A percentile compares a stretch with the other conserved stretches of the same genome.
phyloP scores from a whole-genome alignment of 108 stramenopile species.

The Nitzschia palea region DNA sequence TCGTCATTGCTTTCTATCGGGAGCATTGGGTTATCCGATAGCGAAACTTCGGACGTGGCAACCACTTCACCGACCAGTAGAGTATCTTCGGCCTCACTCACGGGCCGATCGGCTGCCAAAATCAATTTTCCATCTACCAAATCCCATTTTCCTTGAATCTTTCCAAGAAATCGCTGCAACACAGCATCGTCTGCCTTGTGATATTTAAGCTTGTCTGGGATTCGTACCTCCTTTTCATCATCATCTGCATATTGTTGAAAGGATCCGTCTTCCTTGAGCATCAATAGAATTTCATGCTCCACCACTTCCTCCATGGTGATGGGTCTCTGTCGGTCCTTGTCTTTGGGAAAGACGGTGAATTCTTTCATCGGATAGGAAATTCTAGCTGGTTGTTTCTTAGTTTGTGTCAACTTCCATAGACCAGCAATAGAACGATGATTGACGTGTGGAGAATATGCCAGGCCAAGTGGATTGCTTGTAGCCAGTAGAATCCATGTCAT shows the following conservation, averaged over 20 bases:
- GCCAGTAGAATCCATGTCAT: no score
- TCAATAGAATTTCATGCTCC: conserved; percentile 66
- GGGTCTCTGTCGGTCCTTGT: conserved; percentile 25
- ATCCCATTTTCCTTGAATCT: conserved; percentile 71
- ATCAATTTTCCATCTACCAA: conserved; percentile 75
- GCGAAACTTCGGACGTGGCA: conserved; percentile 43
- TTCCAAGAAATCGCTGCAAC: conserved; percentile 37
- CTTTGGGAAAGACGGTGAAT: conserved; percentile 73
- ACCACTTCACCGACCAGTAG: conserved; percentile 69
- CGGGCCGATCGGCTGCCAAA: conserved; percentile 75
- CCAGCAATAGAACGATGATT: conserved; percentile 70
- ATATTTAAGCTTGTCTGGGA: conserved; percentile 25
- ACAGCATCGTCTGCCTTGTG: conserved; percentile 32
- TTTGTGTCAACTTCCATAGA: conserved; percentile 56
- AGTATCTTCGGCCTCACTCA: conserved; percentile 47
- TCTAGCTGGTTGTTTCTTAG: conserved; percentile 17
- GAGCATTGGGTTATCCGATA: conserved; percentile 53
- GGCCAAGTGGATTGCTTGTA: no score
- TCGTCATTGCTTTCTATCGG: background rate
- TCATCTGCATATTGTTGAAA: conserved; percentile 65
- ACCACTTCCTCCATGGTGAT: background rate
- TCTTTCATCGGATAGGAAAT: conserved; percentile 67
- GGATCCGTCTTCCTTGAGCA: conserved; percentile 75
- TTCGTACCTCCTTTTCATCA: background rate
- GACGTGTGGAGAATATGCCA: conserved; percentile 45